Conservation (phyloP, 192 early-diverging fungal species). For the Gaertneriomyces sp. region DNA sequence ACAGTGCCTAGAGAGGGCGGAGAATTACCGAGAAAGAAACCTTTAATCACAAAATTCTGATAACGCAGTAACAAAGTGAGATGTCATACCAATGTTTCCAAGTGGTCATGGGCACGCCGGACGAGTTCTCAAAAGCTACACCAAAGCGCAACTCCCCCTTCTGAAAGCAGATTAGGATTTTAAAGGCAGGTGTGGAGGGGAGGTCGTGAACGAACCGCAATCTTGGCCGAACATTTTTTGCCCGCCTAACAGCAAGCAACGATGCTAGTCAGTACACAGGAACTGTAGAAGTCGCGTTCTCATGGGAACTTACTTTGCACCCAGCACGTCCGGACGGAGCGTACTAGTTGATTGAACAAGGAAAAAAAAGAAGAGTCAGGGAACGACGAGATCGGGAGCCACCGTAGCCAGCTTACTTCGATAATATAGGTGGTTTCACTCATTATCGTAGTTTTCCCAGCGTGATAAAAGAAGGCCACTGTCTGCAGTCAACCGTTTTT, state of each 20-base stretch:
- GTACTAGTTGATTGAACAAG: background rate
- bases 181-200: background rate
- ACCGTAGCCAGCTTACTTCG: background rate
- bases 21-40: background rate
- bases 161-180: background rate
- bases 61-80: background rate
- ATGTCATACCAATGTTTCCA: background rate
- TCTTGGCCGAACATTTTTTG: background rate
- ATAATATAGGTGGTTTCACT: slow-evolving; percentile 8
- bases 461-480: too few species aligned
- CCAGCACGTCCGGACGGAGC: background rate
- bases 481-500: too few species aligned
- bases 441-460: background rate
- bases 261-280: too few species aligned
- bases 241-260: background rate
- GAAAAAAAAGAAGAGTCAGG: background rate
- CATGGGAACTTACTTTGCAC: background rate
- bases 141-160: slow-evolving; percentile 6
- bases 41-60: background rate
- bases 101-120: slow-evolving; percentile 3
- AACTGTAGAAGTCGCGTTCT: too few species aligned
- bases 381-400: background rate
- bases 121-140: background rate
- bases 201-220: background rate
- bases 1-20: background rate